Conservation (phyloP, 805 yeast genomes). For the Ogataea nakhonphanomensis region DNA sequence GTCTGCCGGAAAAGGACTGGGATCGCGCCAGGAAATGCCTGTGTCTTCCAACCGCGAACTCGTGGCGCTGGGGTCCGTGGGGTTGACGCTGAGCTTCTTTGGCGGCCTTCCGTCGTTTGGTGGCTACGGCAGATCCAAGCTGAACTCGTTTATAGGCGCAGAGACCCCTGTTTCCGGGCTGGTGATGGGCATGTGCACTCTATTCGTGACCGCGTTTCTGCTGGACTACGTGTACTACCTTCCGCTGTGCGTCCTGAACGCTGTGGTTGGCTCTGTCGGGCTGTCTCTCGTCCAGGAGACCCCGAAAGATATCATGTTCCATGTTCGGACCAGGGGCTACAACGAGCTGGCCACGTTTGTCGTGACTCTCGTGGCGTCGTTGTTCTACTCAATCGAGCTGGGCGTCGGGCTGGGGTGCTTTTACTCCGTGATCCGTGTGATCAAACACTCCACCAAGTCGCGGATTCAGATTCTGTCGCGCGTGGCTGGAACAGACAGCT, state of each 20-base stretch:
- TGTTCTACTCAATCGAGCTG: slow-evolving; percentile 76
- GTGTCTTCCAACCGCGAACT: slow-evolving; percentile 86
- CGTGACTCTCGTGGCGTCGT: slow-evolving; percentile 60
- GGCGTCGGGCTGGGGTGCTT: slow-evolving; percentile 88
- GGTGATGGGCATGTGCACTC: slow-evolving; percentile 72
- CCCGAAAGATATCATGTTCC: slow-evolving; percentile 74
- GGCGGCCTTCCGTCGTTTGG: slow-evolving; percentile 90
- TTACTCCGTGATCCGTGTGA: slow-evolving; percentile 74
- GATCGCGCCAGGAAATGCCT: slow-evolving; percentile 65
- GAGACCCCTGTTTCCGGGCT: slow-evolving; percentile 81
- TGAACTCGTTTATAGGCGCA: slow-evolving; percentile 86
- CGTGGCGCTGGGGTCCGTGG: slow-evolving; percentile 82
- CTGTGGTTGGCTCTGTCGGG: slow-evolving; percentile 78
- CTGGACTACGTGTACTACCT: slow-evolving; percentile 64
- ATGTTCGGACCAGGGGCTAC: slow-evolving; percentile 68
- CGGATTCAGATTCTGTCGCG: slow-evolving; percentile 81
- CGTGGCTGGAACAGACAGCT: slow-evolving; percentile 54
- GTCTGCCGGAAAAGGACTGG: slow-evolving; percentile 85
- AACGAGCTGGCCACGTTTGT: slow-evolving; percentile 68
- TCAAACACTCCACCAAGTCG: slow-evolving; percentile 76
- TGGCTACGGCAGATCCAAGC: slow-evolving; percentile 90
- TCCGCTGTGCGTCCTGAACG: slow-evolving; percentile 77
- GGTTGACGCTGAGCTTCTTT: slow-evolving; percentile 53
- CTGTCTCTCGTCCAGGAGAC: slow-evolving; percentile 75
- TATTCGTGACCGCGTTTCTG: slow-evolving; percentile 59